Percentiles rank a stretch among this genome's conserved stretches.
phyloP scores from a whole-genome alignment of 2,329 filamentous ascomycete genomes.

The Paecilomyces fulvus region DNA sequence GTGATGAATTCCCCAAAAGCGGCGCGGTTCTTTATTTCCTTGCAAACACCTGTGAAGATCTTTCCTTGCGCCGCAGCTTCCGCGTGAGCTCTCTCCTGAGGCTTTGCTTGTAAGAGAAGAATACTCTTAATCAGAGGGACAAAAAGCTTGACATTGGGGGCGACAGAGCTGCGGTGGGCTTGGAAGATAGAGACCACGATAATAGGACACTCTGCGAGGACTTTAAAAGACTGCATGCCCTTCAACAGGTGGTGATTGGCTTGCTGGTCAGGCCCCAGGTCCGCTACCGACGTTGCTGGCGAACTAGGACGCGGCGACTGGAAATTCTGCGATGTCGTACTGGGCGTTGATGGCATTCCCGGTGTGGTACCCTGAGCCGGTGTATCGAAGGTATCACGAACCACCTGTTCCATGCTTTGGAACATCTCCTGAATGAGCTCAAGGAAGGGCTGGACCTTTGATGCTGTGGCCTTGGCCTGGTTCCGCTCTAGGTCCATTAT shows the following conservation, averaged over 20 bases:
- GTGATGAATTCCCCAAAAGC: constrained; percentile 98
- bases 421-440: constrained; percentile 93
- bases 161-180: constrained; percentile 71
- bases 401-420: constrained; percentile 85
- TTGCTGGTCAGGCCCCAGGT: constrained; percentile 75
- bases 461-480: constrained; percentile 71
- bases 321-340: constrained; percentile 54
- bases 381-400: constrained; percentile 89
- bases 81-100: constrained; percentile 82
- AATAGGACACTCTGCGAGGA: constrained; percentile 93
- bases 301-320: constrained; percentile 86
- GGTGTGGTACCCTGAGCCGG: constrained; percentile 49
- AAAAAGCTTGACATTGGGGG: constrained; percentile 80
- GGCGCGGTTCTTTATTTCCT: constrained; percentile 83
- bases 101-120: constrained; percentile 77
- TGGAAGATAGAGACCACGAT: constrained; percentile 98
- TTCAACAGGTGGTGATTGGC: constrained; percentile 73
- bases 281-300: constrained; percentile 70
- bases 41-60: constrained; percentile 87
- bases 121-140: constrained; percentile 91
- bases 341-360: constrained; percentile 45
- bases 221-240: constrained; percentile 98
- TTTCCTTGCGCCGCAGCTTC: constrained; percentile 72
- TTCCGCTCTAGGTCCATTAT: constrained; percentile 95
- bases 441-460: constrained; percentile 81